phyloP scores from a whole-genome alignment of 805 yeast species.

The Zygotorulaspora danielsina region DNA sequence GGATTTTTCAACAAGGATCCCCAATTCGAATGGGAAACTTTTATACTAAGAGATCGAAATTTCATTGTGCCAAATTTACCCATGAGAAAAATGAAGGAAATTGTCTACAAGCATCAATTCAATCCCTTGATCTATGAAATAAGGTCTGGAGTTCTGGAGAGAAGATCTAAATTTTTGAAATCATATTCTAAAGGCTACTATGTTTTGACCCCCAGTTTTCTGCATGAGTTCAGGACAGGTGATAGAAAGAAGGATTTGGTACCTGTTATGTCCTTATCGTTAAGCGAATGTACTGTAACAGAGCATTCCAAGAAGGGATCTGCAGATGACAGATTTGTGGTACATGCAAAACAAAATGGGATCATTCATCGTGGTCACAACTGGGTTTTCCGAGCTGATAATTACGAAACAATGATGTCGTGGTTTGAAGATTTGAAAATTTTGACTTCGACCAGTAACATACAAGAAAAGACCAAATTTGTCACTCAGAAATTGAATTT shows the following conservation, averaged over 20 bases:
- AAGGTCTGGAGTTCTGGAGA: slow-evolving; percentile 76
- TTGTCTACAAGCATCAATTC: slow-evolving; percentile 61
- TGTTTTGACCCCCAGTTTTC: slow-evolving; percentile 79
- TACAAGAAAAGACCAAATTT: slow-evolving; percentile 52
- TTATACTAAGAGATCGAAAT: slow-evolving; percentile 64
- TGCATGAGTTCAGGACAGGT: slow-evolving; percentile 83
- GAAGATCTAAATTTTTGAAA: slow-evolving; percentile 86
- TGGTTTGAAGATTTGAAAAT: slow-evolving; percentile 81
- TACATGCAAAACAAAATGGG: slow-evolving; percentile 71
- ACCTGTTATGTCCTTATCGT: slow-evolving; percentile 78
- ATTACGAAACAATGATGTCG: slow-evolving; percentile 68
- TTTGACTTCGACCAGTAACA: slow-evolving; percentile 59
- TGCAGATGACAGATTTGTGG: slow-evolving; percentile 69
- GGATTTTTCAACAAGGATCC: slow-evolving; percentile 77
- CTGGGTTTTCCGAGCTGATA: slow-evolving; percentile 92
- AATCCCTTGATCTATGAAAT: slow-evolving; percentile 66
- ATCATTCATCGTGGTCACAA: slow-evolving; percentile 77
- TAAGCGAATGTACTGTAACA: slow-evolving; percentile 74
- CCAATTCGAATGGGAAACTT: slow-evolving; percentile 83
- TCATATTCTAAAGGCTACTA: slow-evolving; percentile 90
- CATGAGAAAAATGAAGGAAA: slow-evolving; percentile 56
- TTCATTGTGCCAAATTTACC: slow-evolving; percentile 62
- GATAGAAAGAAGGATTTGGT: slow-evolving; percentile 77
- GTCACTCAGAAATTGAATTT: slow-evolving; percentile 31
- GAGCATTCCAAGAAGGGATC: slow-evolving; percentile 78